A percentile compares a stretch with the other conserved stretches of the same genome.
Conservation (phyloP, 306 rosid species). For the Cicer yamashitae region DNA sequence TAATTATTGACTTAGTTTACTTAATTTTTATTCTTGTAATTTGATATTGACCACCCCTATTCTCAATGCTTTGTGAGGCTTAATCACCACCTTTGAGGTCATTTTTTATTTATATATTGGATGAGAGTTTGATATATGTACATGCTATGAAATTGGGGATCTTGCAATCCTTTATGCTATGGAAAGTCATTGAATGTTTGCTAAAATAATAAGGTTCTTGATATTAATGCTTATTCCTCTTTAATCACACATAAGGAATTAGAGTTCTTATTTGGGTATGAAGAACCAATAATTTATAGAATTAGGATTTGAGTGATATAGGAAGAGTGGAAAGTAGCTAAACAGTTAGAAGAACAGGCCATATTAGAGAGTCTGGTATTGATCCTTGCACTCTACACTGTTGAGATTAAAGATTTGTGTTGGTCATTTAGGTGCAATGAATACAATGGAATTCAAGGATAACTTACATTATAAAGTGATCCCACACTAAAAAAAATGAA, state of each 20-base stretch:
- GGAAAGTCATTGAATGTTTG: not conserved
- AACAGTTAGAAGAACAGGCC: not conserved
- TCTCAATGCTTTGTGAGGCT: too few species aligned
- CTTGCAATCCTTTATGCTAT: not conserved
- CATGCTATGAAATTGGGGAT: not conserved
- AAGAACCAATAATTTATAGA: too few species aligned
- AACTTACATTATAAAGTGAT: not conserved
- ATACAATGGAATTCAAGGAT: not conserved
- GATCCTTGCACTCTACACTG: not conserved
- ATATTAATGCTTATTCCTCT: not conserved
- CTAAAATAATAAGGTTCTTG: not conserved
- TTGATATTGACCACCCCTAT: too few species aligned
- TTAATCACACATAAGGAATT: not conserved
- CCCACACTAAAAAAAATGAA: not conserved
- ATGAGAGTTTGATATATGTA: too few species aligned
- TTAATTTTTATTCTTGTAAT: too few species aligned
- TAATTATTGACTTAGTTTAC: too few species aligned
- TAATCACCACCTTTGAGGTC: too few species aligned
- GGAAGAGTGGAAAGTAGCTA: too few species aligned
- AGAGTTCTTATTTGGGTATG: not conserved
- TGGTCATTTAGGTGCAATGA: not conserved
- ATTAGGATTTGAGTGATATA: too few species aligned
- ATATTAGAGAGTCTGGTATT: not conserved
- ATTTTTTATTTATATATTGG: too few species aligned
- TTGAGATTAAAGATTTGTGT: slow-evolving; percentile 1